Base-by-base conservation (phyloP, 139 green algal genomes). In the Asterochloris erici region DNA sequence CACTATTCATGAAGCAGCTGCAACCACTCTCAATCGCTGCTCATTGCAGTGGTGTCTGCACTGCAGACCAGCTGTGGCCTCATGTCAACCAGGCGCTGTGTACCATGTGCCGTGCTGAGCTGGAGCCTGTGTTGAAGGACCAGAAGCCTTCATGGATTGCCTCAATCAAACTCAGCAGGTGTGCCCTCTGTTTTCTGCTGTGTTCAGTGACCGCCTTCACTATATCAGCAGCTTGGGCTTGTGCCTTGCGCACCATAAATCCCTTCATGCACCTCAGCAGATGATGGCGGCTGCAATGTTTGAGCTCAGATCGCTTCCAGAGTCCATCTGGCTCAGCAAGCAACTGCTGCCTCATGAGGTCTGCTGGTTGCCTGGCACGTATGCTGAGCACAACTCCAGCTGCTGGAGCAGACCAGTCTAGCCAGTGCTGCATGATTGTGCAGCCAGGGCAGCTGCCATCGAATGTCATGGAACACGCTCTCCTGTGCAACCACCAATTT, bases 121-220 rank as follows among this genome's bases (percentile, higher is more conserved):
- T 86, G 28, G 70, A 77, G 15, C 83, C 83, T 2, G 27, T 86
- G 38, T 29, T 86, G 77, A 60, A 68, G 28, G 76, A 79, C 11
- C 83, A 74, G 62, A 86, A 86, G 63, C 83, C 83, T 2, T 27
- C 1, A 24, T 86, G 83, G 83, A 86, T 86, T 12, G 54, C 26
- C 60, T 62, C 26, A 64, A 38, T 86, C 64, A 78, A 81, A 38
- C 77, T 86, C 6, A 16, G 71, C 77, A 86, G 71, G 83, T 79
- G 74, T 38, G 76, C 27, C 4, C 38, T 54, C 38, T 54, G 38
- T 54, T 6, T 54, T 54, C 38, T 54, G 38, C 38, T 54, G 38
- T 54, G 38, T 54, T 54, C 38, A 54, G 38, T 54, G 38, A 54
- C 38, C 38, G 38, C 2, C 38, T 2, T 54, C 38, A n/a, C n/a